Evolutionary conservation across 78 protist genomes (phyloP).

Genomic region (Paratrimastix pyriformis): DNA sequence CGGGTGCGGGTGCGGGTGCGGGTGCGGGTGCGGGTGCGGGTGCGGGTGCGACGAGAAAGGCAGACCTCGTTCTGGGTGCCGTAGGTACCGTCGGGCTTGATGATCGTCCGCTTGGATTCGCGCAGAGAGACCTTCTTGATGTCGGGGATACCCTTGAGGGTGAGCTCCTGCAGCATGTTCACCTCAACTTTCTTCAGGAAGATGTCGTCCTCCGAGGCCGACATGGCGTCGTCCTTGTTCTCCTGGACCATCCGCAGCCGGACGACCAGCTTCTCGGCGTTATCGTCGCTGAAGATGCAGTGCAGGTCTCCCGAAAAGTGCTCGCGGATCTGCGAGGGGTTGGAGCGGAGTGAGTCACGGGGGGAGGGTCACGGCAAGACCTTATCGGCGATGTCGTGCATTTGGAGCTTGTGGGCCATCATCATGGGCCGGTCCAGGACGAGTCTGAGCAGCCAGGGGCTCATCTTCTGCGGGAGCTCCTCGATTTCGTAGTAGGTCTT

Average conservation of each 20-base stretch:
- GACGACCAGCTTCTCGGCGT: constrained; percentile 62
- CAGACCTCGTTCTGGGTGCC: constrained; percentile 28
- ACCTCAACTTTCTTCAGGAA: constrained; percentile 57
- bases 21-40: too few relatives aligned
- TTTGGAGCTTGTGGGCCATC: constrained; percentile 47
- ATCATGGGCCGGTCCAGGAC: constrained; percentile 51
- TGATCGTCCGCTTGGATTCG: neutral
- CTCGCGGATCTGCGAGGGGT: constrained; percentile 38
- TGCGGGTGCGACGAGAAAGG: too few relatives aligned
- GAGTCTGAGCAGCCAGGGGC: constrained; percentile 34
- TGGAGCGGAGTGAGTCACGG: too few relatives aligned
- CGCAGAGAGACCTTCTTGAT: constrained; percentile 58
- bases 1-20: too few relatives aligned
- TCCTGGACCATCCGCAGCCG: constrained; percentile 53
- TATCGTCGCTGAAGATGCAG: constrained; percentile 67
- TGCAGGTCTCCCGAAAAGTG: constrained; percentile 44
- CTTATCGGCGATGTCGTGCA: constrained; percentile 49
- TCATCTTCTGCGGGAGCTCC: neutral
- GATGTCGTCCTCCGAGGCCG: constrained; percentile 23
- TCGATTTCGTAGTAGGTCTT: constrained; percentile 40
- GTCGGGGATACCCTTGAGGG: constrained; percentile 68
- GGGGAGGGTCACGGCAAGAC: too few relatives aligned
- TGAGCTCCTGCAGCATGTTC: constrained; percentile 52
- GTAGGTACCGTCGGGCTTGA: constrained; percentile 11
- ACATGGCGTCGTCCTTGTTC: constrained; percentile 17